Evolutionary conservation across 106 monocot species (phyloP).

Genomic region (Amphibolis antarctica): DNA sequence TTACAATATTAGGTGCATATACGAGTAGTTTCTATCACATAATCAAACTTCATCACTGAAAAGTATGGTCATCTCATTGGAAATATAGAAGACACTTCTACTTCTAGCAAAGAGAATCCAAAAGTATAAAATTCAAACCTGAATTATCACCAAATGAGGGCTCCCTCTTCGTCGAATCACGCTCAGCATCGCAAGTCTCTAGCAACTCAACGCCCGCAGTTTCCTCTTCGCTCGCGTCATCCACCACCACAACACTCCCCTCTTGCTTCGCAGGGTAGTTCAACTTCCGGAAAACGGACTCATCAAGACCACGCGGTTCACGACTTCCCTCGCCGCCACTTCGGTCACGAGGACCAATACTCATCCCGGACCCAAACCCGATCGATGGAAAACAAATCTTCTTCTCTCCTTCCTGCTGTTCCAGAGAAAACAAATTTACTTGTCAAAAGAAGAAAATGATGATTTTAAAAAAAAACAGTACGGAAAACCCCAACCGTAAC

Average conservation of each 20-base stretch:
- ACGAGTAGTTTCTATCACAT: no score
- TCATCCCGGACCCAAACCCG: slow-evolving; percentile 7
- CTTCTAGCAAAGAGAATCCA: not conserved
- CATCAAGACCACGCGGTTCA: slow-evolving; percentile 5
- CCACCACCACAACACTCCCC: not conserved
- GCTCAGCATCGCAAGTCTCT: not conserved
- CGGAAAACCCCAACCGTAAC: not conserved
- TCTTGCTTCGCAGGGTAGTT: slow-evolving; percentile 10
- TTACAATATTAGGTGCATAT: no score
- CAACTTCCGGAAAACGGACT: slow-evolving; percentile 34
- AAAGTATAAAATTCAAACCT: slow-evolving; percentile 5
- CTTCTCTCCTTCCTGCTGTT: slow-evolving; percentile 45
- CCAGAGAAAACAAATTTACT: not conserved
- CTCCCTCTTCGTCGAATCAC: slow-evolving; percentile 32
- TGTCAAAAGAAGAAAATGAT: not conserved
- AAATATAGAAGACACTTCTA: not conserved
- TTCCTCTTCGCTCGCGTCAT: not conserved
- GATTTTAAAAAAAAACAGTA: slow-evolving; percentile 16
- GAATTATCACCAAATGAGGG: slow-evolving; percentile 16
- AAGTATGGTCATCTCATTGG: not conserved
- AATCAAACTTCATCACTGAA: not conserved
- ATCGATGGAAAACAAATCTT: slow-evolving; percentile 30
- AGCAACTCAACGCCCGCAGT: not conserved
- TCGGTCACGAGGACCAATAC: not conserved
- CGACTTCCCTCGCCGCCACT: not conserved